These are phyloP conservation scores for Escovopsis sp. DNA, from an alignment of 2,329 filamentous ascomycete genomes.

Conservation along the genomic window DNA sequence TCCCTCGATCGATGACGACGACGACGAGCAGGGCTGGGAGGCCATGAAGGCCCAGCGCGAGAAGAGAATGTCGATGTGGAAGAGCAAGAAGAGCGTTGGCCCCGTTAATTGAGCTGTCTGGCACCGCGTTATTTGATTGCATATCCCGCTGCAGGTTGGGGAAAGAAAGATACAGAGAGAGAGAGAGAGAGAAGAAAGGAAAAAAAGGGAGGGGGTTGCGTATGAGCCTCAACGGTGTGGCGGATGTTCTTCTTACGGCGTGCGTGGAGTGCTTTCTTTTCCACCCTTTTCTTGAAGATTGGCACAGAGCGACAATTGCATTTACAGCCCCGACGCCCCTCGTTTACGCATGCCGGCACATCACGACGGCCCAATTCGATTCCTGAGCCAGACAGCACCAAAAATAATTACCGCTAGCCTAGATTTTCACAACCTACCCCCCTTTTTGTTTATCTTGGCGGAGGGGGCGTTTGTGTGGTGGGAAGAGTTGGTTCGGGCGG, in stretches of 20 bases:
- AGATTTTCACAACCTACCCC: constrained; percentile 1
- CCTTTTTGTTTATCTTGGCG: constrained; percentile 2
- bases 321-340: background rate
- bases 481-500: constrained; percentile 6
- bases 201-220: background rate
- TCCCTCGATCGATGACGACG: constrained; percentile 30
- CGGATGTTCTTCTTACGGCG: background rate
- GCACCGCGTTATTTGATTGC: constrained; percentile 2
- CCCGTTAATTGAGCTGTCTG: constrained; percentile 16
- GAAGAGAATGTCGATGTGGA: constrained; percentile 53
- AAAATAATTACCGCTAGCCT: constrained; percentile 7
- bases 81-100: constrained; percentile 40
- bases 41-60: constrained; percentile 56
- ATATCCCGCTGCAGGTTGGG: constrained; percentile 8
- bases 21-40: constrained; percentile 55
- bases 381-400: constrained; percentile 1
- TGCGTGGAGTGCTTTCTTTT: background rate
- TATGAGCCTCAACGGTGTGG: background rate
- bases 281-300: background rate
- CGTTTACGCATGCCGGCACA: constrained; percentile 10
- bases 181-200: too few species aligned
- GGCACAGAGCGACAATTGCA: constrained; percentile 4
- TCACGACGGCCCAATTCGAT: constrained; percentile 1
- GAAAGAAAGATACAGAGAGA: constrained; percentile 5
- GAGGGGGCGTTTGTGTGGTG: constrained; percentile 8